phyloP scores from a whole-genome alignment of 2,329 filamentous ascomycete species.

The Paecilomyces niveus region DNA sequence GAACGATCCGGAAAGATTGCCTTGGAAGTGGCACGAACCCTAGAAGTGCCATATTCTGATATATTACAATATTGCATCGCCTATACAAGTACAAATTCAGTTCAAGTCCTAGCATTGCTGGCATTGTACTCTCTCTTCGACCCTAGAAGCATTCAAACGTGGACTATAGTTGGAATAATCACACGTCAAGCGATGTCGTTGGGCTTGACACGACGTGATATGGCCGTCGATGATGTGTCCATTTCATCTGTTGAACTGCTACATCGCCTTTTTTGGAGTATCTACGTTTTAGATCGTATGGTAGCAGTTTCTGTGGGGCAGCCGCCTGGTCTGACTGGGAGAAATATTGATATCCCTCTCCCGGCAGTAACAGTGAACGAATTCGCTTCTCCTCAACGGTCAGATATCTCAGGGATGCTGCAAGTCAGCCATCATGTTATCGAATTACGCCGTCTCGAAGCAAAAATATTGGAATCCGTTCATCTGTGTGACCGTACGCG shows the following conservation, averaged over 20 bases:
- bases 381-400: conserved; percentile 34
- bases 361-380: conserved; percentile 42
- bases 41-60: conserved; percentile 11
- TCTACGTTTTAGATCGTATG: conserved; percentile 42
- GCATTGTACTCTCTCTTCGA: conserved; percentile 41
- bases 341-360: conserved; percentile 35
- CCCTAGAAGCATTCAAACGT: conserved; percentile 32
- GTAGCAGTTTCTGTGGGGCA: conserved; percentile 37
- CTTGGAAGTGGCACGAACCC: not conserved
- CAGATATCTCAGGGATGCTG: conserved; percentile 33
- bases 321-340: conserved; percentile 33
- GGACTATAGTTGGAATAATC: conserved; percentile 30
- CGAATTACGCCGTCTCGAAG: conserved; percentile 38
- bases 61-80: conserved; percentile 37
- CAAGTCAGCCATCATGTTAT: conserved; percentile 43
- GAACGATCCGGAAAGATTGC: not conserved
- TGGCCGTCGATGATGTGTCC: not conserved
- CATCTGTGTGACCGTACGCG: not conserved
- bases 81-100: conserved; percentile 29
- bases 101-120: conserved; percentile 37
- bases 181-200: conserved; percentile 3
- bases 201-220: conserved; percentile 1
- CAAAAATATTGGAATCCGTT: conserved; percentile 8
- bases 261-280: conserved; percentile 41
- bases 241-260: conserved; percentile 21